A percentile compares a stretch with the other conserved stretches of the same genome.
Conservation (phyloP, 768 basidiomycete species). For the Cystofilobasidium ferigula region DNA sequence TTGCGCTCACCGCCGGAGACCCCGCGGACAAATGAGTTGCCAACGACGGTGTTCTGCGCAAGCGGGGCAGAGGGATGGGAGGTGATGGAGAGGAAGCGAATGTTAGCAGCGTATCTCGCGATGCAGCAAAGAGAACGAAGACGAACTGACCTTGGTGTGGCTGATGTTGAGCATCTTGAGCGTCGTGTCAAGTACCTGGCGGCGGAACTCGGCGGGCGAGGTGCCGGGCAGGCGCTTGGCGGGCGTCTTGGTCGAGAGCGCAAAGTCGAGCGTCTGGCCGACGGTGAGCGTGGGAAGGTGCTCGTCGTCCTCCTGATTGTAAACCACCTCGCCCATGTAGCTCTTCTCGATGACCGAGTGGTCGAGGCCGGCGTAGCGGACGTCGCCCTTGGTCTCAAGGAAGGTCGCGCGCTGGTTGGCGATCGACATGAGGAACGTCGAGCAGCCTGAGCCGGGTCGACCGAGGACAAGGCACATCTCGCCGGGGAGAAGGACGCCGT, state of each 20-base stretch:
- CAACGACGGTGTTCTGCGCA: conserved; percentile 42
- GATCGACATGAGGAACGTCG: conserved; percentile 66
- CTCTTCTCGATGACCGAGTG: conserved; percentile 53
- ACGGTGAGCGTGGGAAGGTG: conserved; percentile 65
- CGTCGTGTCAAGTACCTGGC: conserved; percentile 41
- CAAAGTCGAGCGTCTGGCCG: conserved; percentile 47
- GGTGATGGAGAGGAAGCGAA: too few species aligned
- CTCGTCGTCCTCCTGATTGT: conserved; percentile 54
- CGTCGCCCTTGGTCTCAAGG: conserved; percentile 55
- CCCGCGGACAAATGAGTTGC: conserved; percentile 40
- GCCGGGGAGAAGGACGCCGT: conserved; percentile 51
- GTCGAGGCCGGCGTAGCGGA: conserved; percentile 64
- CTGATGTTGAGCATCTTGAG: conserved; percentile 48
- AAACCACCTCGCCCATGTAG: conserved; percentile 45
- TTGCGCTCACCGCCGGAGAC: conserved; percentile 44
- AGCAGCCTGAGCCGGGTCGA: not conserved
- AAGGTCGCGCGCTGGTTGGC: conserved; percentile 64
- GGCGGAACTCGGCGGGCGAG: conserved; percentile 34
- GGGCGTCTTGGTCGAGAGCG: conserved; percentile 53
- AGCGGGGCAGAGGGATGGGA: too few species aligned
- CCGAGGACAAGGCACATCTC: conserved; percentile 57
- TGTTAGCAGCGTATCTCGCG: too few species aligned
- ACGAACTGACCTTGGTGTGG: too few species aligned
- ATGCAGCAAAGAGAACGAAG: too few species aligned
- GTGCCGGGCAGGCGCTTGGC: conserved; percentile 41